Evolutionary conservation across 495 filamentous ascomycete species (phyloP).

Genomic region (Schizothecium vesticola): DNA sequence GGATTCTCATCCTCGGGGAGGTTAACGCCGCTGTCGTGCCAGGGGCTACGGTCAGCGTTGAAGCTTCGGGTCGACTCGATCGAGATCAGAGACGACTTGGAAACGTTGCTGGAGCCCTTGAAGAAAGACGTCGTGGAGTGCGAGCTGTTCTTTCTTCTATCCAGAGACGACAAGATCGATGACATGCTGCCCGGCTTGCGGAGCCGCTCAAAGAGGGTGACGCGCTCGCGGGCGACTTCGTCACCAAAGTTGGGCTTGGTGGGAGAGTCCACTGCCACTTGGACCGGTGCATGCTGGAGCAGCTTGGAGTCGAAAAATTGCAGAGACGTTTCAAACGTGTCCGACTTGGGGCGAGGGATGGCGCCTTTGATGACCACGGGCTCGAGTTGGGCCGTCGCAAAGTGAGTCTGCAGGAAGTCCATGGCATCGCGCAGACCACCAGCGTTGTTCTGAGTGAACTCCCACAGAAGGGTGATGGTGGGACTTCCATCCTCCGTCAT

Average conservation of each 20-base stretch:
- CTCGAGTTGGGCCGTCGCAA: conserved; percentile 80
- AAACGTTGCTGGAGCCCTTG: conserved; percentile 90
- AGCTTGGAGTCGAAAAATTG: conserved; percentile 96
- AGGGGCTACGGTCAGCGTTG: conserved; percentile 85
- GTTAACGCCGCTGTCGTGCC: conserved; percentile 94
- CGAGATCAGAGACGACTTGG: conserved; percentile 86
- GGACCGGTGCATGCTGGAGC: conserved; percentile 79
- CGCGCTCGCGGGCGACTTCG: conserved; percentile 66
- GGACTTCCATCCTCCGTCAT: conserved; percentile 48
- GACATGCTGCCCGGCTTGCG: conserved; percentile 91
- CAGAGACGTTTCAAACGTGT: conserved; percentile 94
- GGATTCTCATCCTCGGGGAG: conserved; percentile 76
- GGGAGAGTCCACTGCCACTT: conserved; percentile 76
- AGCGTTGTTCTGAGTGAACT: conserved; percentile 94
- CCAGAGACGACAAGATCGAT: conserved; percentile 85
- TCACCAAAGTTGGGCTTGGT: conserved; percentile 72
- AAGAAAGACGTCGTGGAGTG: conserved; percentile 75
- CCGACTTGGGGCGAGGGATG: conserved; percentile 92
- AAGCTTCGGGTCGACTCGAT: conserved; percentile 86
- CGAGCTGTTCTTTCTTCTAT: conserved; percentile 86
- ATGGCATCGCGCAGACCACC: conserved; percentile 93
- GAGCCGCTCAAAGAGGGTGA: conserved; percentile 74
- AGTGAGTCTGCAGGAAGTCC: conserved; percentile 79
- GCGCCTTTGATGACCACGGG: conserved; percentile 82
- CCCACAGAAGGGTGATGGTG: conserved; percentile 49